Evolutionary conservation across 441 rosid species (phyloP).

Genomic region (Aquilaria agallochum): DNA sequence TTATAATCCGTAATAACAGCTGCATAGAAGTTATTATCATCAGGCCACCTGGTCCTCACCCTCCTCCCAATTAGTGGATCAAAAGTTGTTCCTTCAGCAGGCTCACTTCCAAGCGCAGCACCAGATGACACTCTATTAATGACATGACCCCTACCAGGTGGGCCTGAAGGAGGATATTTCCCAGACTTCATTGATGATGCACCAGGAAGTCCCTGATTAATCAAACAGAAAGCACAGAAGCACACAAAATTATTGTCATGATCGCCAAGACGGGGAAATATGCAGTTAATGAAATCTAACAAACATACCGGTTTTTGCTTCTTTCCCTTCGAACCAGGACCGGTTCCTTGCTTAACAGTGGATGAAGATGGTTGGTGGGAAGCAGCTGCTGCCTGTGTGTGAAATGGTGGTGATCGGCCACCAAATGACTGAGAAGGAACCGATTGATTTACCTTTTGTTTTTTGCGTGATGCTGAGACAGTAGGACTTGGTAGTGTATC

Average conservation of each 20-base stretch:
- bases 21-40: conserved; percentile 67
- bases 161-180: conserved; percentile 39
- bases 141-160: conserved; percentile 38
- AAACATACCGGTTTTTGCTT: conserved; percentile 50
- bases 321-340: conserved; percentile 34
- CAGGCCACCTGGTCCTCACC: conserved; percentile 70
- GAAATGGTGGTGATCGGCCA: conserved; percentile 42
- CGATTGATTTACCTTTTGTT: conserved; percentile 49
- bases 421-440: conserved; percentile 32
- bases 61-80: conserved; percentile 48
- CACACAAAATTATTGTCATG: not conserved
- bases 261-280: not conserved
- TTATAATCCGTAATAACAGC: conserved; percentile 53
- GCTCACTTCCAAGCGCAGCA: conserved; percentile 37
- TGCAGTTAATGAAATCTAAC: conserved; percentile 14
- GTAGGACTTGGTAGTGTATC: conserved; percentile 57
- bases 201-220: conserved; percentile 35
- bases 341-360: conserved; percentile 32
- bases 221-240: conserved; percentile 1
- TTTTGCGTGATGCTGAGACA: conserved; percentile 52
- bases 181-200: conserved; percentile 38
- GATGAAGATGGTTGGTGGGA: conserved; percentile 36
- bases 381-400: conserved; percentile 36
- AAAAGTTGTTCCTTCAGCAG: conserved; percentile 34
- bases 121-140: conserved; percentile 43